These are phyloP conservation scores for Pyrenula massariospora DNA, from an alignment of 495 filamentous ascomycete genomes.

Conservation along the genomic window DNA sequence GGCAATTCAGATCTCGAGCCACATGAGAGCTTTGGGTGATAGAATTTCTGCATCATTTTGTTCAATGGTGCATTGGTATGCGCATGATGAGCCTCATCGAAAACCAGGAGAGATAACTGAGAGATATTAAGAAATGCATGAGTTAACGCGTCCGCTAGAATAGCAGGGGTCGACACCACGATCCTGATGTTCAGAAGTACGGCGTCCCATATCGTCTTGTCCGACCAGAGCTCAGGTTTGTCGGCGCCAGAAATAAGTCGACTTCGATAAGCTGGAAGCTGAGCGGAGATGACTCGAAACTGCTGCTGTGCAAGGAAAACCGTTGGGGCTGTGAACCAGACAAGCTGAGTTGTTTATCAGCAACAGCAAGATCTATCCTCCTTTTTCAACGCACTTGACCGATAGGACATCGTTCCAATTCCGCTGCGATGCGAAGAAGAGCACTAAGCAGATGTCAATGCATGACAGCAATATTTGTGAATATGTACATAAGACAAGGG, in stretches of 20 bases:
- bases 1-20: conserved; percentile 38
- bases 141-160: conserved; percentile 66
- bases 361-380: conserved; percentile 1
- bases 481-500: background rate
- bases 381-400: conserved; percentile 40
- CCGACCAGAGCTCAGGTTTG: conserved; percentile 64
- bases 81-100: conserved; percentile 58
- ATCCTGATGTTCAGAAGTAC: conserved; percentile 56
- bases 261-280: conserved; percentile 52
- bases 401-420: conserved; percentile 51
- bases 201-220: conserved; percentile 59
- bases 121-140: conserved; percentile 71
- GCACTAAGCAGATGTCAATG: conserved; percentile 39
- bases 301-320: conserved; percentile 69
- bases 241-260: conserved; percentile 56
- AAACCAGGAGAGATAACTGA: conserved; percentile 59
- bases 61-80: conserved; percentile 48
- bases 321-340: conserved; percentile 82
- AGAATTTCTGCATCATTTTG: conserved; percentile 68
- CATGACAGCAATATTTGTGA: conserved; percentile 1
- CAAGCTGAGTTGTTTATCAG: conserved; percentile 35
- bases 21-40: conserved; percentile 35
- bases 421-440: conserved; percentile 59
- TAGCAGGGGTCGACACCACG: conserved; percentile 65
- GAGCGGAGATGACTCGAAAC: conserved; percentile 42